Base-by-base conservation (phyloP, 164 flowering plant genomes). In the Cinnamomum micranthum region DNA sequence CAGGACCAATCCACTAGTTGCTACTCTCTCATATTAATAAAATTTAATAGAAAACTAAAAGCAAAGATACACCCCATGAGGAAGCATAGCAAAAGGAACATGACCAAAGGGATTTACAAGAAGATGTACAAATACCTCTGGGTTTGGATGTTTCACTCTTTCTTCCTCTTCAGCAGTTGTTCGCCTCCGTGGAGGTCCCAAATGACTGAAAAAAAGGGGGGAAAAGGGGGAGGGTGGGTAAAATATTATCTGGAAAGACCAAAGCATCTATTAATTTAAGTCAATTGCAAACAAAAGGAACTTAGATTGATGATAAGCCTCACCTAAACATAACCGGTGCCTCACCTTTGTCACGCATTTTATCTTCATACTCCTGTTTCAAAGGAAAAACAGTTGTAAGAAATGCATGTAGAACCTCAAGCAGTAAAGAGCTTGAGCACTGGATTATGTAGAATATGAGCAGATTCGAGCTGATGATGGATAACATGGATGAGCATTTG, bases 321-420 rank as follows among this genome's bases (percentile, higher is more conserved):
- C 73, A 95, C 99, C 99, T 95, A 84, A 95, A 93, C 99, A 95
- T 95, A 19, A 95, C 98, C n/a, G 99, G 94, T 55, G 92, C 71
- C 82, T 95, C 99, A 75, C 99, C 99, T 86, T 93, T 92, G 69
- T 93, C 99, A 81, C 80, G 81, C 90, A 80, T 67, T 83, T 95
- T 95, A 28, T 89, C 97, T 85, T 92, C 97, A 82, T 90, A 88
- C 77, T 93, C 99, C 99, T 95, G 85, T 74, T 51, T 2, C 70
- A 63, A 64, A 63, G 63, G 25, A 50, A 15, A 68, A 11, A 55
- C 15, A 25, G 27, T 17, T n/a, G 31, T 66, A 24, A 20, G 66
- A 52, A 22, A 55, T 22, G 55, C 62, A 41, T 22, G 28, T 4
- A 15, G 60, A 72, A 15, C 24, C 41, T 55, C 27, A 35, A 60